These are phyloP conservation scores for Annona cherimola DNA, from an alignment of 164 flowering plant genomes.

Conservation along the genomic window DNA sequence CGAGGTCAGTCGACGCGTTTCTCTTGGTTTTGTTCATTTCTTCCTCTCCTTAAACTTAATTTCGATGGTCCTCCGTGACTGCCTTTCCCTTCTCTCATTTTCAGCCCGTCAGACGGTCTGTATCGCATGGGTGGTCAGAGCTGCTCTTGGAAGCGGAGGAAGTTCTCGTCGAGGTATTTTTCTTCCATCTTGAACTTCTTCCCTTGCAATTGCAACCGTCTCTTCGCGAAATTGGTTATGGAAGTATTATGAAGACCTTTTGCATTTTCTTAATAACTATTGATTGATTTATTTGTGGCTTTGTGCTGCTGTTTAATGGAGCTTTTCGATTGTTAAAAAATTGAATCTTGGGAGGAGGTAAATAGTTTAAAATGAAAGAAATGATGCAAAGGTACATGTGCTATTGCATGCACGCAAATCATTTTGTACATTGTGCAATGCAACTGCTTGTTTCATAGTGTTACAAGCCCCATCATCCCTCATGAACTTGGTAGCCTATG, in stretches of 20 bases:
- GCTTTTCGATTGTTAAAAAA: too few relatives aligned
- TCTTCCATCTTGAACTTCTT: background rate
- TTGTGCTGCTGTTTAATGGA: background rate
- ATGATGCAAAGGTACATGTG: too few relatives aligned
- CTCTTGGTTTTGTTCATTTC: background rate
- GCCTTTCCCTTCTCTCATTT: background rate
- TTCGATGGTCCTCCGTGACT: background rate
- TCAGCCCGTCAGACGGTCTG: conserved; percentile 58
- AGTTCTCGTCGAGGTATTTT: conserved; percentile 59
- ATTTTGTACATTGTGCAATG: too few relatives aligned
- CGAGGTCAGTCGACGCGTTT: conserved; percentile 45
- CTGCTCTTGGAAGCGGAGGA: conserved; percentile 64
- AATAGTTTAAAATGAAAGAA: too few relatives aligned
- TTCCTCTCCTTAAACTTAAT: background rate
- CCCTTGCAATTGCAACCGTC: background rate
- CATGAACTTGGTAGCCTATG: background rate
- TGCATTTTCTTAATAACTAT: background rate
- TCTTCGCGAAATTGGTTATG: background rate
- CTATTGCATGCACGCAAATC: too few relatives aligned
- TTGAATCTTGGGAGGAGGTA: too few relatives aligned
- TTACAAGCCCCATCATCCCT: too few relatives aligned
- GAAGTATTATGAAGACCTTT: background rate
- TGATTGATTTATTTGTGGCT: background rate
- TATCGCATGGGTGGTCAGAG: conserved; percentile 37
- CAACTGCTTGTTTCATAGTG: too few relatives aligned